phyloP scores from a whole-genome alignment of 306 rosid species.

The Inga leiocalycina region DNA sequence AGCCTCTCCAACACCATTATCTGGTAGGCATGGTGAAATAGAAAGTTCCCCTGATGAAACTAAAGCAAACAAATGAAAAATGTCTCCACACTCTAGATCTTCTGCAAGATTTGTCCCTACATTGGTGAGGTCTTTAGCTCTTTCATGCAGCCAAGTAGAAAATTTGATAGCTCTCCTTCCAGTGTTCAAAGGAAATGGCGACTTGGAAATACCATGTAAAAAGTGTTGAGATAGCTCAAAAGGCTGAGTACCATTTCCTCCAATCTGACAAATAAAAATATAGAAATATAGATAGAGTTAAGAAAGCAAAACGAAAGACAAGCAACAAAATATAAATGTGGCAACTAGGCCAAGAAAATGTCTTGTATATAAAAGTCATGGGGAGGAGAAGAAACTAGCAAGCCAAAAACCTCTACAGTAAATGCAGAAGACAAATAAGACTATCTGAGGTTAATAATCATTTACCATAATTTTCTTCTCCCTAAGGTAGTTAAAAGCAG shows the following conservation, averaged over 20 bases:
- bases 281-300: conserved; percentile 31
- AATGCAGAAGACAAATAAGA: conserved; percentile 10
- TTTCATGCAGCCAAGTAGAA: conserved; percentile 67
- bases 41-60: conserved; percentile 77
- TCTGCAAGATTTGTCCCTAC: conserved; percentile 60
- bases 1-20: conserved; percentile 86
- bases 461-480: conserved; percentile 83
- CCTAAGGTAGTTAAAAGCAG: conserved; percentile 93
- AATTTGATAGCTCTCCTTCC: conserved; percentile 73
- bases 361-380: neutral
- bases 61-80: conserved; percentile 82
- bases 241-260: conserved; percentile 65
- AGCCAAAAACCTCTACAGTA: neutral
- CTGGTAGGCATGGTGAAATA: conserved; percentile 73
- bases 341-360: neutral
- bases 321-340: neutral
- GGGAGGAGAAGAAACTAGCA: conserved; percentile 1
- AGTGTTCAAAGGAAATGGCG: conserved; percentile 77
- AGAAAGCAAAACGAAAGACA: conserved; percentile 12
- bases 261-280: conserved; percentile 59
- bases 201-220: conserved; percentile 71
- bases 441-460: conserved; percentile 26
- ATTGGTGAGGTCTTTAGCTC: conserved; percentile 60
- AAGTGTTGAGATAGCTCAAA: conserved; percentile 82
- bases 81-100: conserved; percentile 85